These are phyloP conservation scores for Pseudogymnoascus destructans DNA, from an alignment of 2,329 filamentous ascomycete species.

Conservation along the genomic window DNA sequence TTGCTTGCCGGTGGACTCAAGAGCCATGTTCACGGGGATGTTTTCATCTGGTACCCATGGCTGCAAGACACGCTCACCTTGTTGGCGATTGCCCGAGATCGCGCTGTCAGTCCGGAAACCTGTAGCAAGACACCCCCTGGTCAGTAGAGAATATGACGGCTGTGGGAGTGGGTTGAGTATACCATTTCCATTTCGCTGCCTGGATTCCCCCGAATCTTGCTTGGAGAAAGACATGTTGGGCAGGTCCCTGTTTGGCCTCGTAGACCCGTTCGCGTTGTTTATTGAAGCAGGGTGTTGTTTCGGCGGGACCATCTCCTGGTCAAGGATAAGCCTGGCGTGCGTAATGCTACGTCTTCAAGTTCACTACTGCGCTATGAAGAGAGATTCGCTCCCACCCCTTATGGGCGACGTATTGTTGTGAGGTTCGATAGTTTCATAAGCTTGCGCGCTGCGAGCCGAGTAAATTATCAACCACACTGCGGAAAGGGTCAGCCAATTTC, in stretches of 20 bases:
- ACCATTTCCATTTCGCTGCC: conserved; percentile 8
- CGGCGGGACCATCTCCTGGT: conserved; percentile 49
- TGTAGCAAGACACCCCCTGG: conserved; percentile 27
- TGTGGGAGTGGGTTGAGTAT: background rate
- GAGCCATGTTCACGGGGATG: conserved; percentile 53
- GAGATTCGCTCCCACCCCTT: conserved; percentile 34
- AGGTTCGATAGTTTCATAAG: conserved; percentile 1
- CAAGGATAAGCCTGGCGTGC: conserved; percentile 30
- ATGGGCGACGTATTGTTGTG: conserved; percentile 22
- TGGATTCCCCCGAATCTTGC: conserved; percentile 41
- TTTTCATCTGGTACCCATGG: conserved; percentile 62
- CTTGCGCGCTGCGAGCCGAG: conserved; percentile 3
- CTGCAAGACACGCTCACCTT: conserved; percentile 63
- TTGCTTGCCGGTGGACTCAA: conserved; percentile 38
- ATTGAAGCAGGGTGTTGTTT: conserved; percentile 19
- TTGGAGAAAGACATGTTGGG: conserved; percentile 45
- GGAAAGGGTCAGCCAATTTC: background rate
- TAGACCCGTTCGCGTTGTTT: conserved; percentile 33
- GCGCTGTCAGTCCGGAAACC: conserved; percentile 83
- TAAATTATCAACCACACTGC: background rate
- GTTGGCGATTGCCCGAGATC: conserved; percentile 62
- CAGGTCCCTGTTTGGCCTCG: conserved; percentile 35
- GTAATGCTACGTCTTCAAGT: conserved; percentile 48
- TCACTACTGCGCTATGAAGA: conserved; percentile 47
- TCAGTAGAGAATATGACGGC: background rate